Evolutionary conservation across 495 filamentous ascomycete species (phyloP).

Genomic region (Podospora pseudopauciseta): DNA sequence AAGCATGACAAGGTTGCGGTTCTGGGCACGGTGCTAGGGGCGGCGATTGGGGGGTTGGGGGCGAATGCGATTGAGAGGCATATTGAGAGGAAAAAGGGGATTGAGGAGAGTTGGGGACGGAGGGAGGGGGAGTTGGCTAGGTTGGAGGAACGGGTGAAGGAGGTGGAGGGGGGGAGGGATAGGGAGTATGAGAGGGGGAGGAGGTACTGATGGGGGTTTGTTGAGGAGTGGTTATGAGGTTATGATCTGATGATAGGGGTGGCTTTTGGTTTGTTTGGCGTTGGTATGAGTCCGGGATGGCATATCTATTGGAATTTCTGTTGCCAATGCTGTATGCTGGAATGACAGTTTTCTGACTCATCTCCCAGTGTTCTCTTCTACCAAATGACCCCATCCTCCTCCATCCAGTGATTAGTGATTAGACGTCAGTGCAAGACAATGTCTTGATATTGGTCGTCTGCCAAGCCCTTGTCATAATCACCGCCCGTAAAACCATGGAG

Average conservation of each 20-base stretch:
- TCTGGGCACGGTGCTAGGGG: slow-evolving; percentile 43
- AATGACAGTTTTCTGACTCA: no score
- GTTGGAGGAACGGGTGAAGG: slow-evolving; percentile 3
- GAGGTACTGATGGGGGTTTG: not conserved
- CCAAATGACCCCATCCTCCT: no score
- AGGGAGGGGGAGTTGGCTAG: not conserved
- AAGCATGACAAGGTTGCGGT: slow-evolving; percentile 14
- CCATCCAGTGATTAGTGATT: no score
- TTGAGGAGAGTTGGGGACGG: slow-evolving; percentile 8
- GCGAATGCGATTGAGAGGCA: slow-evolving; percentile 47
- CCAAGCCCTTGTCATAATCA: no score
- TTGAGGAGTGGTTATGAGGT: no score
- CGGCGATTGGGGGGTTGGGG: slow-evolving; percentile 44
- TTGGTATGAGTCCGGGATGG: not conserved
- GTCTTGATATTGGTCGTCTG: no score
- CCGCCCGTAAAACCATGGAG: no score
- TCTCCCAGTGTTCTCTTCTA: no score
- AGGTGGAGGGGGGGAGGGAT: slow-evolving; percentile 10
- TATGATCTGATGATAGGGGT: not conserved
- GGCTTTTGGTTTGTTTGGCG: not conserved
- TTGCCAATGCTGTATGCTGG: no score
- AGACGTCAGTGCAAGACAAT: no score
- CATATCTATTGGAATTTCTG: no score
- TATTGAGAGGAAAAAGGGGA: slow-evolving; percentile 26
- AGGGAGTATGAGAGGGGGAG: slow-evolving; percentile 3